Evolutionary conservation across 2,329 filamentous ascomycete genomes (phyloP), one percentile per base, ranked within the genome.

Genomic region (Acrodontium crateriforme): DNA sequence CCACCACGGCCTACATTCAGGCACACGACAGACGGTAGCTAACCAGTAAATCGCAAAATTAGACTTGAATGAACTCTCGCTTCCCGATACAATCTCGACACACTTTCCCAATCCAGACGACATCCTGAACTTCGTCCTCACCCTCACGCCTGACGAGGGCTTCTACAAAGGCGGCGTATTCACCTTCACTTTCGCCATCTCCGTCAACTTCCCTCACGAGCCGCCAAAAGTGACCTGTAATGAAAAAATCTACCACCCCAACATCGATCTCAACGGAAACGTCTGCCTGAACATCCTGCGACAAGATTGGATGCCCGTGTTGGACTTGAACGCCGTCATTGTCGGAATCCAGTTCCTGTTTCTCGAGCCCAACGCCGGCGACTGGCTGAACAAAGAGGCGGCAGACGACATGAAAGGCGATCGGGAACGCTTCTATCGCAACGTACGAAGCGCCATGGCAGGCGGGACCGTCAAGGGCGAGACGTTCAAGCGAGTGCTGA

Each of bases 201-300:
- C 82, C 57, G 80, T 87, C 52, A 89, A 80, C 62, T 98, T 93
- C 59, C 89, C 89, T 1, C 89, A 95, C 60, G 85, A 95, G 54
- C 85, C 89, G 38, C 89, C 89, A 12, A 95, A 95, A 60, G 89
- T 98, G 45, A 89, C 81, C 50, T 95, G 89, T 62, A 79, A 76
- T 44, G 82, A 98, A 60, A 95, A 93, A 67, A 95, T 98, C 47
- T 98, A 98, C 62, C 89, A 98, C 54, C 89, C 89, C 5, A 98
- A 98, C 58, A 98, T 98, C 53, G 89, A 98, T 50, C 69, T 93
- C 21, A 83, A 95, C 54, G 89, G 89, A 44, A 98, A 98, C 53
- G 85, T 98, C 38, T 98, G 89, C 63, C 61, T 98, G 49, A 98
- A 98, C 55, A 98, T 98, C 47, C 59, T 98, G 49, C 68, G 89